Conservation (phyloP, 169 alveolate genomes). For the Plasmodium vivax region DNA sequence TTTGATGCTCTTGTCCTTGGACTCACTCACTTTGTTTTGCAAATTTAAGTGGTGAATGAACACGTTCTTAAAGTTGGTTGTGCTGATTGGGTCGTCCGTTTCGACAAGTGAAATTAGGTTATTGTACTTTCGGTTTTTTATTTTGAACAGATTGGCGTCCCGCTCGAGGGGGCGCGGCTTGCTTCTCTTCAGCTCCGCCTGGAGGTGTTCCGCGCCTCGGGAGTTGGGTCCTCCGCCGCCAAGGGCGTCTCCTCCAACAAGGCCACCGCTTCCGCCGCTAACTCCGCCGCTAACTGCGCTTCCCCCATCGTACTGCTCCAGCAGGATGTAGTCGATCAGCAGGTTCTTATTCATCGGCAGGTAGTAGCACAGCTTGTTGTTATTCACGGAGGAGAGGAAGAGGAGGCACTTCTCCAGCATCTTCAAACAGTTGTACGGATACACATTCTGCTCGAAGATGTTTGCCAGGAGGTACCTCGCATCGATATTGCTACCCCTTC, state of each 20-base stretch:
- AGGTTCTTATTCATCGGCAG: slow-evolving; percentile 63
- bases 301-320: slow-evolving; percentile 52
- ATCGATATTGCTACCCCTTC: slow-evolving; percentile 20
- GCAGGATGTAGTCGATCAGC: slow-evolving; percentile 50
- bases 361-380: slow-evolving; percentile 68
- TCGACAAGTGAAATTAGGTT: slow-evolving; percentile 44
- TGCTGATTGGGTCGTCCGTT: slow-evolving; percentile 11
- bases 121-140: slow-evolving; percentile 42
- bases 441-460: slow-evolving; percentile 47
- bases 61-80: slow-evolving; percentile 42
- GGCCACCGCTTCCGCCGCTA: neutral
- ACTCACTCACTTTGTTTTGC: neutral
- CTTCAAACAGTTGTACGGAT: slow-evolving; percentile 61
- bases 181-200: neutral
- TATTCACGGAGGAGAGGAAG: slow-evolving; percentile 60
- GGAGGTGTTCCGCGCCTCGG: neutral
- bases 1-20: slow-evolving; percentile 17
- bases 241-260: too few relatives aligned
- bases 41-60: slow-evolving; percentile 56
- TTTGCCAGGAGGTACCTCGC: slow-evolving; percentile 34
- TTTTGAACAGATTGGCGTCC: slow-evolving; percentile 12
- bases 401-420: slow-evolving; percentile 69
- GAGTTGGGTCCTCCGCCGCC: neutral
- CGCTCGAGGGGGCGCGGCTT: neutral
- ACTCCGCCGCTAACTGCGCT: neutral